Conservation (phyloP, 1,284 basidiomycete species). For the Cryptococcus jaspeensis region DNA sequence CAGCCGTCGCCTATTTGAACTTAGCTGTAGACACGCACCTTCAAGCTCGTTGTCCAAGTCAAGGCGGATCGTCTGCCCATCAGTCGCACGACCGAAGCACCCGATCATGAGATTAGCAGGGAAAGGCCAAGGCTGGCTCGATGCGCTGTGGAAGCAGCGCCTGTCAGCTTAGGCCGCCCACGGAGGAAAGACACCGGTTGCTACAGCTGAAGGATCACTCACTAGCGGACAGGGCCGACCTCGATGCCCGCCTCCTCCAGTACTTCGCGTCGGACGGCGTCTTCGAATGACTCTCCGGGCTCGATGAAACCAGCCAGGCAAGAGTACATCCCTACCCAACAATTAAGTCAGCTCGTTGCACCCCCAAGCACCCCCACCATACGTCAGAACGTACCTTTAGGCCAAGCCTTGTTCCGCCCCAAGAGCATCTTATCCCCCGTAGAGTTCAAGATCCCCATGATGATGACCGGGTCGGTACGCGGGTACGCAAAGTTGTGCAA, state of each 20-base stretch:
- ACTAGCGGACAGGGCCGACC: conserved; percentile 81
- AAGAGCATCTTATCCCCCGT: conserved; percentile 78
- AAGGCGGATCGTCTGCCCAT: conserved; percentile 70
- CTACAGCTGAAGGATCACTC: conserved; percentile 44
- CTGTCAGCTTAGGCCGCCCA: neutral
- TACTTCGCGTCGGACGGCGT: conserved; percentile 87
- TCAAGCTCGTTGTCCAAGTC: conserved; percentile 97
- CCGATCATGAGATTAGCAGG: conserved; percentile 90
- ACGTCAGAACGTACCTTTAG: conserved; percentile 43
- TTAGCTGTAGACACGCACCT: conserved; percentile 56
- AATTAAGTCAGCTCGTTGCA: neutral
- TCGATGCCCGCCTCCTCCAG: conserved; percentile 91
- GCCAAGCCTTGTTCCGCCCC: conserved; percentile 65
- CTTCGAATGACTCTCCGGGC: conserved; percentile 92
- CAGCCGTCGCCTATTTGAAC: neutral
- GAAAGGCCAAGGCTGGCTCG: conserved; percentile 63
- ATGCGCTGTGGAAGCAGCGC: conserved; percentile 30
- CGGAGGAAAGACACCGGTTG: neutral
- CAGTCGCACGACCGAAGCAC: conserved; percentile 68
- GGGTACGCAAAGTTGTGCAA: conserved; percentile 87
- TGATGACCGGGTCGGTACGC: conserved; percentile 80
- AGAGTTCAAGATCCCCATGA: conserved; percentile 81
- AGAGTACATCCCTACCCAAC: conserved; percentile 61
- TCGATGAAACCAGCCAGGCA: conserved; percentile 89
- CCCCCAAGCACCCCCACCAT: neutral